Evolutionary conservation across 2,329 filamentous ascomycete species (phyloP), one percentile per base, ranked within the genome.

Genomic region (Ophiostoma ulmi): DNA sequence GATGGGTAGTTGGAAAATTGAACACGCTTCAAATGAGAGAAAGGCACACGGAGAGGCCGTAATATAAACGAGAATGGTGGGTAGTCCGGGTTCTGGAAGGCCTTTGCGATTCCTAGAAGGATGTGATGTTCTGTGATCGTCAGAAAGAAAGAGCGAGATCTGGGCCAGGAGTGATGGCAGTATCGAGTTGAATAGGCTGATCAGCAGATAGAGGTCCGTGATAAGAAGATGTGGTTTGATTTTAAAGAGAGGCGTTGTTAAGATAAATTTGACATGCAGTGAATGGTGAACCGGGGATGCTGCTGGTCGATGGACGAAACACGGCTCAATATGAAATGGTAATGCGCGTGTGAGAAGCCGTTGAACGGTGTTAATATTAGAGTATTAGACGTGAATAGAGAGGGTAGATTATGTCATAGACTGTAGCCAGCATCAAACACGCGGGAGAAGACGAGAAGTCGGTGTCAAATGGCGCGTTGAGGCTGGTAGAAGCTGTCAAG

Each of bases 401-500:
- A 14, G 63, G 20, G 52, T 26, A 26, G 7, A 58, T 58, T 58
- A 14, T 58, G 5, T 1, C 13, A 10, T 26, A 26, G 52, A 20
- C 44, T 20, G 44, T n/a, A 48, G 17, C 7, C 44, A 20, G 44
- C 17, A 48, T 48, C 14, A 58, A 58, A 14, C 8, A 26, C 22
- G 52, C 52, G 52, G 2, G 63, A 66, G 35, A 66, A 66, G 64
- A 67, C 20, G n/a, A 44, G 35, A 38, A 38, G n/a, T 8, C 36
- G 14, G 14, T n/a, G 61, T 22, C 35, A 22, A 44, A 44, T 22
- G 38, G 64, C 38, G 61, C n/a, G 61, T 35, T 17, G 61, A 64
- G 61, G 61, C 61, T 64, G 61, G 61, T 36, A 13, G 26, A 63
- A 63, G 58, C 26, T 63, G 58, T 63, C 26, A 22, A 22, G n/a